phyloP scores from a whole-genome alignment of 306 rosid species.

The Sicyos baderoa region DNA sequence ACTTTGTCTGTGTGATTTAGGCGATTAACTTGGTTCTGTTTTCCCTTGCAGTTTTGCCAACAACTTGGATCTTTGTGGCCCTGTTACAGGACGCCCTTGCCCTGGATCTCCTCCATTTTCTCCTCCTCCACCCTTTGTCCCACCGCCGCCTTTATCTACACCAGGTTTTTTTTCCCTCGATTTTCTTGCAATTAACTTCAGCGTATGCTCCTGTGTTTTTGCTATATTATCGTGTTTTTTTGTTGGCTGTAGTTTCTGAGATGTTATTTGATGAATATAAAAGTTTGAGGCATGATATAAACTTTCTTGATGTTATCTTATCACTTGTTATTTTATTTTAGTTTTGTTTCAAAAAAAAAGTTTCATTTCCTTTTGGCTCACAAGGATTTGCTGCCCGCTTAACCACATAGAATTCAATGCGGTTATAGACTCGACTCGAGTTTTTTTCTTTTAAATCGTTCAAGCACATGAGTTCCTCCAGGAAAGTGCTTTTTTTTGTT shows the following conservation, averaged over 20 bases:
- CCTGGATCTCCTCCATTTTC: slow-evolving; percentile 99
- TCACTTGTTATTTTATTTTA: background rate
- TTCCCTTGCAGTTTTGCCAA: slow-evolving; percentile 73
- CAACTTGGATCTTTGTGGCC: slow-evolving; percentile 86
- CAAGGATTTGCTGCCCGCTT: background rate
- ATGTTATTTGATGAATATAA: background rate
- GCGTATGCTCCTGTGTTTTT: background rate
- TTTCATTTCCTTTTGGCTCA: slow-evolving; percentile 7
- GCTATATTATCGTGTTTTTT: background rate
- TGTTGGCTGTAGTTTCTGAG: background rate
- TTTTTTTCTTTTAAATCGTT: background rate
- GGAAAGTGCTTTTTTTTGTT: background rate
- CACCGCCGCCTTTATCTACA: slow-evolving; percentile 71
- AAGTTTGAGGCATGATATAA: background rate
- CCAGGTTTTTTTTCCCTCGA: slow-evolving; percentile 36
- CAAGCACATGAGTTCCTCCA: background rate
- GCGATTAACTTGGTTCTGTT: slow-evolving; percentile 21
- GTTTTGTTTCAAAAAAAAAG: too few species aligned
- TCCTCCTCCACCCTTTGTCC: slow-evolving; percentile 98
- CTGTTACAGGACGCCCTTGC: slow-evolving; percentile 96
- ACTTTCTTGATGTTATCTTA: background rate
- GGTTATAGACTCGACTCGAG: background rate
- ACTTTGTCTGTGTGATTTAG: slow-evolving; percentile 12
- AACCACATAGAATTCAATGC: background rate
- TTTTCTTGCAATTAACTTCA: too few species aligned